A percentile compares a stretch with the other conserved stretches of the same genome.
Conservation (phyloP, 345 rosid species). For the Arabidopsis arenosa region DNA sequence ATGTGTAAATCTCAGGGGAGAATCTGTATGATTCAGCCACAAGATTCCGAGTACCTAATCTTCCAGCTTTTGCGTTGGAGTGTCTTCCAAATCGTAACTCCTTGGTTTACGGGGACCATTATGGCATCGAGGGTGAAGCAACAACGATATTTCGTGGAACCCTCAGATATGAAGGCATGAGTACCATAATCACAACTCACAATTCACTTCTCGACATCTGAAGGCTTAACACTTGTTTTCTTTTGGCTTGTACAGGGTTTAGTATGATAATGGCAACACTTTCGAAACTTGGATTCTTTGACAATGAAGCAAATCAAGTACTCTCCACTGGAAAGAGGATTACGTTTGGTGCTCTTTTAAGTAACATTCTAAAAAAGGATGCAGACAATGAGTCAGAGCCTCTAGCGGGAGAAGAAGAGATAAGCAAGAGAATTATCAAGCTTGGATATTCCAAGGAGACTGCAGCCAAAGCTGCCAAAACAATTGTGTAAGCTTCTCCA, state of each 20-base stretch:
- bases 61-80: slow-evolving; percentile 96
- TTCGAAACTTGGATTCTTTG: slow-evolving; percentile 74
- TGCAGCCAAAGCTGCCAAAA: slow-evolving; percentile 73
- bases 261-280: slow-evolving; percentile 76
- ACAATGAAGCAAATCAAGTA: slow-evolving; percentile 53
- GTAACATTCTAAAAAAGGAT: slow-evolving; percentile 52
- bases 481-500: slow-evolving; percentile 59
- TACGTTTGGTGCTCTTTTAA: slow-evolving; percentile 62
- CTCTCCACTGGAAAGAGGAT: slow-evolving; percentile 50
- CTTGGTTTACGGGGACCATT: slow-evolving; percentile 70
- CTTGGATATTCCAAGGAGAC: slow-evolving; percentile 69
- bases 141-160: slow-evolving; percentile 90
- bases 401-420: slow-evolving; percentile 58
- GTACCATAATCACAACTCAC: neutral
- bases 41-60: slow-evolving; percentile 66
- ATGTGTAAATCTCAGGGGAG: slow-evolving; percentile 59
- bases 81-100: slow-evolving; percentile 92
- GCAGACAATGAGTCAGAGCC: slow-evolving; percentile 39
- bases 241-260: slow-evolving; percentile 58
- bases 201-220: neutral
- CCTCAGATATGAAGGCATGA: slow-evolving; percentile 85
- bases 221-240: slow-evolving; percentile 18
- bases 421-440: slow-evolving; percentile 56
- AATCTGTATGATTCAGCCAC: slow-evolving; percentile 73
- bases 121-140: slow-evolving; percentile 81